A percentile compares a stretch with the other conserved stretches of the same genome.
phyloP scores from a whole-genome alignment of 2,329 filamentous ascomycete genomes.

The Aphanoascus verrucosus region DNA sequence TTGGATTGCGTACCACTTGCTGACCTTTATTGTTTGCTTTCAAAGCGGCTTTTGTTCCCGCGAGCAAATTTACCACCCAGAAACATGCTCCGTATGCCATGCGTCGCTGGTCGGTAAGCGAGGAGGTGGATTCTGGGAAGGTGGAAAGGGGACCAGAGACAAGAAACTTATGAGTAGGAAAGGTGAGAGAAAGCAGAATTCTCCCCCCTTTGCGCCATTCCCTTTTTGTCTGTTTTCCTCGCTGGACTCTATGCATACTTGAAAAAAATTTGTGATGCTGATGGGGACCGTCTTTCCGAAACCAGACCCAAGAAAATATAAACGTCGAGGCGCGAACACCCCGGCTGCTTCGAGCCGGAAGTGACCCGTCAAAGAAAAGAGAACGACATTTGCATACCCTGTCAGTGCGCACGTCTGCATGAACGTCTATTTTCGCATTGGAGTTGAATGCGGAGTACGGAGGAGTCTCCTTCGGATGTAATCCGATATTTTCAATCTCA shows the following conservation, averaged over 20 bases:
- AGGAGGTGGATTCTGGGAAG: constrained; percentile 70
- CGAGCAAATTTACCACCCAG: constrained; percentile 67
- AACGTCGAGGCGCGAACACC: constrained; percentile 43
- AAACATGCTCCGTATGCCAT: constrained; percentile 65
- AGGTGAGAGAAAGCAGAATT: constrained; percentile 23
- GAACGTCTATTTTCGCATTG: no score
- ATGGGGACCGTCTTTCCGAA: constrained; percentile 11
- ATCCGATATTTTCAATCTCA: no score
- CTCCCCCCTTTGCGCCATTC: constrained; percentile 9
- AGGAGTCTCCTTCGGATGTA: no score
- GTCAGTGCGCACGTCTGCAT: no score
- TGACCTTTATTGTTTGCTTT: neutral
- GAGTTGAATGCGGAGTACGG: no score
- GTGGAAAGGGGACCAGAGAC: constrained; percentile 70
- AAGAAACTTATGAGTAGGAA: constrained; percentile 61
- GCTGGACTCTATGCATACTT: neutral
- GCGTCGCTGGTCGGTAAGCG: constrained; percentile 58
- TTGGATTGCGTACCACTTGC: neutral
- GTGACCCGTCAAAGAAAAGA: neutral
- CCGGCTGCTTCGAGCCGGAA: constrained; percentile 16
- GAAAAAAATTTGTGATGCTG: neutral
- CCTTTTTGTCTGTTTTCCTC: neutral
- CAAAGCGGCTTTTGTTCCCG: constrained; percentile 58
- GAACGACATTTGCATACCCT: no score
- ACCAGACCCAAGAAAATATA: constrained; percentile 59